Conservation (phyloP, 768 basidiomycete species). For the Hypholoma sublateritium region DNA sequence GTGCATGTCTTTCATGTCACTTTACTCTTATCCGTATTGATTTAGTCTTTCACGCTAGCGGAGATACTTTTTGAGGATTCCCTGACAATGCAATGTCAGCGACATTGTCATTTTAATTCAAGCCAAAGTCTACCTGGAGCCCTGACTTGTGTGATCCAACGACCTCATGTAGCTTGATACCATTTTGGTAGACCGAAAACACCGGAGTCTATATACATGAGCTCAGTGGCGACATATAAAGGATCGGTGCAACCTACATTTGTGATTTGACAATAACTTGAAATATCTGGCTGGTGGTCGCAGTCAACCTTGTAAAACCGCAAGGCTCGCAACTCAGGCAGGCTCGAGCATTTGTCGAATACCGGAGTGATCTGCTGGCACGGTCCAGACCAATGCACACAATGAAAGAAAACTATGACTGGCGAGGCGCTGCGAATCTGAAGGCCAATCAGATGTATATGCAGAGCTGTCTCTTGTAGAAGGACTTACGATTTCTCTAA, state of each 20-base stretch:
- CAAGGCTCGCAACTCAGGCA: neutral
- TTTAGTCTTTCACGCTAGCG: neutral
- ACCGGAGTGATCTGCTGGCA: neutral
- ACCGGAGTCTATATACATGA: neutral
- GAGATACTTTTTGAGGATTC: neutral
- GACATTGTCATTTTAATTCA: neutral
- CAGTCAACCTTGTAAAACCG: constrained; percentile 3
- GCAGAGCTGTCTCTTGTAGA: neutral
- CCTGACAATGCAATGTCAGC: neutral
- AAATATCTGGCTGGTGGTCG: constrained; percentile 2
- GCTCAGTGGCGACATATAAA: neutral
- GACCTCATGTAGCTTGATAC: neutral
- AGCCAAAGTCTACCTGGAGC: neutral
- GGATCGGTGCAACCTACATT: neutral
- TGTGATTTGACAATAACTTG: neutral
- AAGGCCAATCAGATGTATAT: neutral
- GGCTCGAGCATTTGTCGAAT: neutral
- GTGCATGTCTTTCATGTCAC: no score
- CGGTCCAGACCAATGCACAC: neutral
- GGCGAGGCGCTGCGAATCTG: constrained; percentile 5
- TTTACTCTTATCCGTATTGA: no score
- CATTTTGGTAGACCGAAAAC: constrained; percentile 1
- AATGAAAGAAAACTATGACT: constrained; percentile 4
- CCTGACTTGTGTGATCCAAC: constrained; percentile 1
- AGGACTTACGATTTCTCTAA: constrained; percentile 3